Evolutionary conservation across 768 basidiomycete genomes (phyloP).

Genomic region (Lactarius sanguifluus): DNA sequence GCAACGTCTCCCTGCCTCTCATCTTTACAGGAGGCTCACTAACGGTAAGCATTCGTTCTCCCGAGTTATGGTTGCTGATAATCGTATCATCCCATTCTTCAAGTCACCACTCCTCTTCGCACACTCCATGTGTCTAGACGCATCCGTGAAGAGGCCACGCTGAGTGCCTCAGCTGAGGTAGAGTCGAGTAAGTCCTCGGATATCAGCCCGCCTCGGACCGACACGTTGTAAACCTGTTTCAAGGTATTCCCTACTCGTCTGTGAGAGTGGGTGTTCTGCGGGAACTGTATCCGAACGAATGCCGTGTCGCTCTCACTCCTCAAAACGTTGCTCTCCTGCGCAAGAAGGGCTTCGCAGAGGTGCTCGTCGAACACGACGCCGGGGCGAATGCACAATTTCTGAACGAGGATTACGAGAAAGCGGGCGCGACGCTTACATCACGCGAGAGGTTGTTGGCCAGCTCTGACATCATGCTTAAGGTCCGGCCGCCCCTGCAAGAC

Average conservation of each 20-base stretch:
- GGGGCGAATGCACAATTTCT: slow-evolving; percentile 75
- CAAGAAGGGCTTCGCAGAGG: slow-evolving; percentile 78
- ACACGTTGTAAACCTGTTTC: slow-evolving; percentile 5
- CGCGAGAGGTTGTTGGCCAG: slow-evolving; percentile 64
- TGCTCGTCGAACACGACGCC: slow-evolving; percentile 72
- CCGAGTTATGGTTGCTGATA: not conserved
- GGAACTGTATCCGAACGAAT: slow-evolving; percentile 75
- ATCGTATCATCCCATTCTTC: not conserved
- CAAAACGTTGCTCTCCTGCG: slow-evolving; percentile 69
- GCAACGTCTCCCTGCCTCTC: slow-evolving; percentile 10
- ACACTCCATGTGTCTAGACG: slow-evolving; percentile 19
- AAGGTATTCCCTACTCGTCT: slow-evolving; percentile 65
- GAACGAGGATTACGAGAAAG: slow-evolving; percentile 75
- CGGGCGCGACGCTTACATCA: slow-evolving; percentile 77
- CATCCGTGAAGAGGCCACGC: slow-evolving; percentile 7
- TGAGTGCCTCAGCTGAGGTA: slow-evolving; percentile 12
- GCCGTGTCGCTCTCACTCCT: slow-evolving; percentile 79
- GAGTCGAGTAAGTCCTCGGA: slow-evolving; percentile 22
- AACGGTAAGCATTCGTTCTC: not conserved
- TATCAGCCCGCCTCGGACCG: not conserved
- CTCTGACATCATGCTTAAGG: slow-evolving; percentile 83
- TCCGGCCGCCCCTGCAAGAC: slow-evolving; percentile 67
- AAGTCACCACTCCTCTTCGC: slow-evolving; percentile 15
- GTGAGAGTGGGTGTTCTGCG: slow-evolving; percentile 75
- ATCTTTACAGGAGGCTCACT: slow-evolving; percentile 7